Evolutionary conservation across 2,329 filamentous ascomycete species (phyloP).

Genomic region (Ceratocystis papillata): DNA sequence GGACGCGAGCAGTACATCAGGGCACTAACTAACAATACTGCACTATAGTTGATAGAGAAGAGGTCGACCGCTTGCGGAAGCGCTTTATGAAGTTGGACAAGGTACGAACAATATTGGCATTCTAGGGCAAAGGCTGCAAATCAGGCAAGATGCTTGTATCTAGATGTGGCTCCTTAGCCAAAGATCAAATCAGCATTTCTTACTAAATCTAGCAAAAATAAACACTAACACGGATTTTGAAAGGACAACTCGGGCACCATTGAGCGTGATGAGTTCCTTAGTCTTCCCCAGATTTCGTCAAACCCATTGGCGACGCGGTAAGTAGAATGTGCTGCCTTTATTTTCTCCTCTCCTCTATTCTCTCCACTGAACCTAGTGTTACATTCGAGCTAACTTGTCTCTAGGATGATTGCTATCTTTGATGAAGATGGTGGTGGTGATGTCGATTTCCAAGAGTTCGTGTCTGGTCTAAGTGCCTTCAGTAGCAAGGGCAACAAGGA

Average conservation of each 20-base stretch:
- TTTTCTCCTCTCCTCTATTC: not conserved
- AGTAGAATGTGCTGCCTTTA: not conserved
- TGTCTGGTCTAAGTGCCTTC: slow-evolving; percentile 88
- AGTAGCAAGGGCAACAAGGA: slow-evolving; percentile 98
- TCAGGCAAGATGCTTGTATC: not conserved
- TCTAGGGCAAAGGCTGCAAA: not conserved
- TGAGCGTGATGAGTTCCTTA: slow-evolving; percentile 96
- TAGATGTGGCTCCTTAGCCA: not conserved
- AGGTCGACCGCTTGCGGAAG: slow-evolving; percentile 90
- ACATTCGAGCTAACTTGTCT: not conserved
- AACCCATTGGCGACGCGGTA: slow-evolving; percentile 94
- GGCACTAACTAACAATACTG: slow-evolving; percentile 42
- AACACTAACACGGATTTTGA: not conserved
- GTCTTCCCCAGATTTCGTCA: slow-evolving; percentile 90
- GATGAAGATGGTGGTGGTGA: slow-evolving; percentile 96
- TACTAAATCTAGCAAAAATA: too few species aligned
- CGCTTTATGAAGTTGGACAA: slow-evolving; percentile 99
- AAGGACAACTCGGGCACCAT: slow-evolving; percentile 97
- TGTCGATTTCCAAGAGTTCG: slow-evolving; percentile 98
- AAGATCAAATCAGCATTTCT: too few species aligned
- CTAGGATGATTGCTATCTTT: slow-evolving; percentile 96
- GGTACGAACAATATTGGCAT: slow-evolving; percentile 41
- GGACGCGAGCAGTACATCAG: slow-evolving; percentile 68
- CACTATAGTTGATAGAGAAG: slow-evolving; percentile 76
- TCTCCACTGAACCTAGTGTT: not conserved